These are phyloP conservation scores for Penicillium sp. DNA, from an alignment of 2,329 filamentous ascomycete genomes.

Conservation along the genomic window DNA sequence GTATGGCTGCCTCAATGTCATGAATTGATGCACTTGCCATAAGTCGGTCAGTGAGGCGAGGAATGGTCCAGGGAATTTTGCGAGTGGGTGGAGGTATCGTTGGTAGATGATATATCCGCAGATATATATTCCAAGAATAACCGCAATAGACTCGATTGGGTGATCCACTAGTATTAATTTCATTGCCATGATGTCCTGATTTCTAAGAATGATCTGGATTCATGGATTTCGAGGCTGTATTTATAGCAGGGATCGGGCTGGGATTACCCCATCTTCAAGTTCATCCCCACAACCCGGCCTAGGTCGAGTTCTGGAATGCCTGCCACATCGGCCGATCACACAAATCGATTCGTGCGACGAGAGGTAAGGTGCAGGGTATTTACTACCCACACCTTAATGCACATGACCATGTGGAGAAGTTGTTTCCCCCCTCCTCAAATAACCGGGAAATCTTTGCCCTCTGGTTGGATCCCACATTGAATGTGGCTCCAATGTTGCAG, in stretches of 20 bases:
- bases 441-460: neutral
- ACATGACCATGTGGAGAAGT: neutral
- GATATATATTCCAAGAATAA: neutral
- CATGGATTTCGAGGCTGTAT: neutral
- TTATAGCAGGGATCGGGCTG: neutral
- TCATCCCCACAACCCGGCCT: neutral
- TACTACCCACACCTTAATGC: neutral
- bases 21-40: constrained; percentile 34
- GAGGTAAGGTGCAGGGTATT: neutral
- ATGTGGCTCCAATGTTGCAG: constrained; percentile 1
- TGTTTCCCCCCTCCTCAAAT: too few relatives aligned
- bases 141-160: neutral
- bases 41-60: constrained; percentile 37
- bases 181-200: neutral
- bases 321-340: neutral
- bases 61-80: constrained; percentile 36
- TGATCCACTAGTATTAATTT: neutral
- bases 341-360: neutral
- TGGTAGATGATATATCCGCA: constrained; percentile 7
- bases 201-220: too few relatives aligned
- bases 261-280: too few relatives aligned
- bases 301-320: neutral
- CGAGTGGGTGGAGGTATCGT: constrained; percentile 32
- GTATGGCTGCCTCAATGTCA: constrained; percentile 26
- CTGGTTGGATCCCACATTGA: neutral